These are phyloP conservation scores for Eucalyptus camaldulensis DNA, from an alignment of 345 rosid species.

Conservation along the genomic window DNA sequence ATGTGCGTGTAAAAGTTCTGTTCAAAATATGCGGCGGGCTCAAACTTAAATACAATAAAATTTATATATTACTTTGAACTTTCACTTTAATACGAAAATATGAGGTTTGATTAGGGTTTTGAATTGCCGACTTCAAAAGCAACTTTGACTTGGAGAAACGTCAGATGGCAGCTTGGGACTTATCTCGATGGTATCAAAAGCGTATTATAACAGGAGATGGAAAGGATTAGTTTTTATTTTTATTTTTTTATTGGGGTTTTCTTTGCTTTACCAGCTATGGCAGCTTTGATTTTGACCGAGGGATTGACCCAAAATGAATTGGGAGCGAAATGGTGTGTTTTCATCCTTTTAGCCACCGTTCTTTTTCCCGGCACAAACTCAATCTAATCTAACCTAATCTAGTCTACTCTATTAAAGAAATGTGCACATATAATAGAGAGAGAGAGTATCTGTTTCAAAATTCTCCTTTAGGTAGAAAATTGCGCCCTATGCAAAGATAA, in stretches of 20 bases:
- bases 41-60: background rate
- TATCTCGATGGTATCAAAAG: background rate
- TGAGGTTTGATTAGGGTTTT: background rate
- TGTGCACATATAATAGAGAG: background rate
- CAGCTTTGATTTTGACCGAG: background rate
- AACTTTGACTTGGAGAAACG: background rate
- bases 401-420: background rate
- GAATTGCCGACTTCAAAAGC: background rate
- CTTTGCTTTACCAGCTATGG: background rate
- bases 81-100: background rate
- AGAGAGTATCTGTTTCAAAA: background rate
- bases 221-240: background rate
- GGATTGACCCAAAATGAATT: background rate
- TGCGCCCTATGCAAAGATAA: fast-evolving
- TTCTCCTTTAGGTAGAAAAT: background rate
- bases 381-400: background rate
- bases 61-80: background rate
- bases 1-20: background rate
- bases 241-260: background rate
- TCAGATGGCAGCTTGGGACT: background rate
- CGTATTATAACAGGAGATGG: background rate
- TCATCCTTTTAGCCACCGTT: background rate
- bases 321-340: background rate
- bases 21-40: background rate
- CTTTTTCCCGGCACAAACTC: background rate